phyloP scores from a whole-genome alignment of 1,139 yeast species.

The Blastobotrys apis region DNA sequence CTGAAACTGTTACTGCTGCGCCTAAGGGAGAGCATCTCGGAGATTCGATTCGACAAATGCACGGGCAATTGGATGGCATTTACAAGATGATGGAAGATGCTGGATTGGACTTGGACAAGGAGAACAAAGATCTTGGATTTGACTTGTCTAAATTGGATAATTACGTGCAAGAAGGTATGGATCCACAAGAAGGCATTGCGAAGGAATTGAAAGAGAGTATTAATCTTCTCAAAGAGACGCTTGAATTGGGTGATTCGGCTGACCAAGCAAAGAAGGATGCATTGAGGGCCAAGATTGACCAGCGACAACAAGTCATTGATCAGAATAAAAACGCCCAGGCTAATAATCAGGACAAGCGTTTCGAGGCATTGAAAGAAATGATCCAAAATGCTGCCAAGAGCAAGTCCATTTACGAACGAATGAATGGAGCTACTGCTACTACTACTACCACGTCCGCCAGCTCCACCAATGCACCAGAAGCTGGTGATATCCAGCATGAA shows the following conservation, averaged over 20 bases:
- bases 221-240: slow-evolving; percentile 5
- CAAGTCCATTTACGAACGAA: slow-evolving; percentile 20
- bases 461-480: not conserved
- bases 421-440: not conserved
- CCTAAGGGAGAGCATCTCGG: slow-evolving; percentile 2
- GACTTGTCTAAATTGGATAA: slow-evolving; percentile 11
- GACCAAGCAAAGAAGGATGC: slow-evolving; percentile 8
- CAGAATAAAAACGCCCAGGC: slow-evolving; percentile 1
- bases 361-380: slow-evolving; percentile 22
- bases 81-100: slow-evolving; percentile 7
- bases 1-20: slow-evolving; percentile 4
- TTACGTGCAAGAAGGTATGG: slow-evolving; percentile 8
- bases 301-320: slow-evolving; percentile 11
- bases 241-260: not conserved
- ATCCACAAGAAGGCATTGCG: slow-evolving; percentile 1
- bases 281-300: slow-evolving; percentile 7
- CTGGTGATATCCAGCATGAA: slow-evolving; percentile 10
- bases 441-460: not conserved
- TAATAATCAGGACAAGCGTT: slow-evolving; percentile 32
- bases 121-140: slow-evolving; percentile 7
- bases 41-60: slow-evolving; percentile 1
- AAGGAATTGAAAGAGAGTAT: slow-evolving; percentile 4
- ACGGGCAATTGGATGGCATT: slow-evolving; percentile 8
- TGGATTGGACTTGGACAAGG: slow-evolving; percentile 11
- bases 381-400: slow-evolving; percentile 22